Percentiles rank a stretch among this genome's conserved stretches.
Evolutionary conservation across 1,284 basidiomycete genomes (phyloP).

Genomic region (Cryptococcus sp.): DNA sequence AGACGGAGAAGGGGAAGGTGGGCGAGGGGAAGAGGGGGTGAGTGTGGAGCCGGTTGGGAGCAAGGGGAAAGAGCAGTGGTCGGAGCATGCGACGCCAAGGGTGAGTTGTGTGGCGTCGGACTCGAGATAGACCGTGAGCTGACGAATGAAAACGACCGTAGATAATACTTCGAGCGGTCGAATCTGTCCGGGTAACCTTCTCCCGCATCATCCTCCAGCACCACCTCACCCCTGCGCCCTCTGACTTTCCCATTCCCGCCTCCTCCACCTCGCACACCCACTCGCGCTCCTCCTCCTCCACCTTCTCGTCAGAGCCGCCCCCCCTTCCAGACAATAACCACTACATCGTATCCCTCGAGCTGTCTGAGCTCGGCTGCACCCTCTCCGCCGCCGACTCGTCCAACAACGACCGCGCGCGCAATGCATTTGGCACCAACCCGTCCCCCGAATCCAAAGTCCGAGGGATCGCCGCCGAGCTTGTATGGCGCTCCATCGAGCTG

Average conservation of each 20-base stretch:
- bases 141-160: constrained; percentile 16
- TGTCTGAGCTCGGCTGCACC: constrained; percentile 19
- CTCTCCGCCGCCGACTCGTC: constrained; percentile 37
- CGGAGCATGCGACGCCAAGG: constrained; percentile 10
- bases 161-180: constrained; percentile 38
- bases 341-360: constrained; percentile 33
- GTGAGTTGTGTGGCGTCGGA: constrained; percentile 7
- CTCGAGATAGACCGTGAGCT: constrained; percentile 1
- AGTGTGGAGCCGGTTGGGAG: neutral
- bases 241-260: constrained; percentile 1
- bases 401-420: constrained; percentile 36
- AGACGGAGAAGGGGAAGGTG: neutral
- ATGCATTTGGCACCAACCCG: constrained; percentile 38
- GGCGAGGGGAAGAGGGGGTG: neutral
- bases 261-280: constrained; percentile 18
- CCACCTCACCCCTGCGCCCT: constrained; percentile 14
- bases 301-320: constrained; percentile 3
- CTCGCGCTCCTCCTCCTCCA: neutral
- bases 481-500: constrained; percentile 31
- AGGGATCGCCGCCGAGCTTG: constrained; percentile 29
- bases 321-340: constrained; percentile 9
- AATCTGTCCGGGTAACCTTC: constrained; percentile 29
- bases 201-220: constrained; percentile 25
- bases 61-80: constrained; percentile 7
- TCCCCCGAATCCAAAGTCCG: constrained; percentile 29